Evolutionary conservation across 306 rosid species (phyloP).

Genomic region (Luffa aegyptiaca): DNA sequence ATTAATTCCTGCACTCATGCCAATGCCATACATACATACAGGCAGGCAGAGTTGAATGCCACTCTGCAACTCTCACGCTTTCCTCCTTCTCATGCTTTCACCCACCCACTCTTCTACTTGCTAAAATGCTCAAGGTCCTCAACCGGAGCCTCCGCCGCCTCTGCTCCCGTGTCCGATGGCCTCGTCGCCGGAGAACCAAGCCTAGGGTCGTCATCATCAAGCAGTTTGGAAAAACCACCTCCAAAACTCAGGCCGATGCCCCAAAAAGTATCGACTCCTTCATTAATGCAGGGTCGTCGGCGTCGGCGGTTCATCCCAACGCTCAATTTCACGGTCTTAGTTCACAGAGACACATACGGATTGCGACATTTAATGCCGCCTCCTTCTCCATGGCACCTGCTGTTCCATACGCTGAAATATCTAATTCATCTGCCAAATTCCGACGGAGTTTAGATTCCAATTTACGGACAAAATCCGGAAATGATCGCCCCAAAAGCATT

Average conservation of each 20-base stretch:
- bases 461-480: conserved; percentile 26
- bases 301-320: conserved; percentile 34
- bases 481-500: conserved; percentile 59
- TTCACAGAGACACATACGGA: conserved; percentile 29
- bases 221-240: conserved; percentile 21
- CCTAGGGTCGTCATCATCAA: conserved; percentile 38
- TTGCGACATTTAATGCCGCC: conserved; percentile 93
- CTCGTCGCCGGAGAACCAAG: conserved; percentile 33
- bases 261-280: conserved; percentile 10
- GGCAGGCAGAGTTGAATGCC: conserved; percentile 13
- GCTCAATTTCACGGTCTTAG: conserved; percentile 20
- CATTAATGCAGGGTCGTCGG: conserved; percentile 17
- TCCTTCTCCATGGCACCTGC: conserved; percentile 89
- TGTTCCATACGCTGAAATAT: conserved; percentile 32
- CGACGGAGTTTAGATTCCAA: not conserved
- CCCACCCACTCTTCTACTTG: not conserved
- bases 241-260: conserved; percentile 15
- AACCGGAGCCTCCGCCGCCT: conserved; percentile 48
- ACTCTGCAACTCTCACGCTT: not conserved
- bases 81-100: conserved; percentile 3
- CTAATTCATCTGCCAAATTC: not conserved
- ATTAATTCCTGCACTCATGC: no score
- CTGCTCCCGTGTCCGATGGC: conserved; percentile 51
- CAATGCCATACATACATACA: not conserved
- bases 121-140: conserved; percentile 48